phyloP scores from a whole-genome alignment of 176 grass and related monocot genomes.

The Musa beccarii region DNA sequence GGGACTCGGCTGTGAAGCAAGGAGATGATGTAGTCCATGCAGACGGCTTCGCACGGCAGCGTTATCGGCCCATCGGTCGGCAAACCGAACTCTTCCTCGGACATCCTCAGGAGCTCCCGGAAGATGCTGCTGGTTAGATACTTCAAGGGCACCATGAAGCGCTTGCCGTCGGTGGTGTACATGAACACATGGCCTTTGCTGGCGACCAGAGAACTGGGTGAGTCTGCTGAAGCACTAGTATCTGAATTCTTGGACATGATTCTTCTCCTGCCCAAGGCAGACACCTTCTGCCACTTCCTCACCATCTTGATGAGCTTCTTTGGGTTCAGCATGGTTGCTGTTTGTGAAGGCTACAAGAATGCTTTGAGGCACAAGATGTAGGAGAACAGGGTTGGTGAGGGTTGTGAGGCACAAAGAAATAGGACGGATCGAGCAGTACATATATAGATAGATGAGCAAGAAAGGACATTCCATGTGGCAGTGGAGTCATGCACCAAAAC shows the following conservation, averaged over 20 bases:
- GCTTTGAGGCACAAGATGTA: not conserved
- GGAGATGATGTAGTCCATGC: slow-evolving; percentile 28
- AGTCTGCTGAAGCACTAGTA: slow-evolving; percentile 7
- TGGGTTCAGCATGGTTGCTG: slow-evolving; percentile 6
- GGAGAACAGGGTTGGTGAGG: not conserved
- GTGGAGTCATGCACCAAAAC: not conserved
- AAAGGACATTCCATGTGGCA: slow-evolving; percentile 3
- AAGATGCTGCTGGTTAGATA: slow-evolving; percentile 33
- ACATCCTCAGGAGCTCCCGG: slow-evolving; percentile 28
- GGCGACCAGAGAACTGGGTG: not conserved
- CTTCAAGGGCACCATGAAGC: slow-evolving; percentile 34
- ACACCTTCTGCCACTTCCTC: slow-evolving; percentile 32
- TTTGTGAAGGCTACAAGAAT: not conserved
- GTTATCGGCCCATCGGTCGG: slow-evolving; percentile 36
- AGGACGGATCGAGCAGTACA: not conserved
- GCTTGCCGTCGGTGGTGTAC: slow-evolving; percentile 29
- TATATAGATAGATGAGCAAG: not conserved
- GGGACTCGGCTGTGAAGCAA: slow-evolving; percentile 17
- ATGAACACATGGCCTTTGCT: slow-evolving; percentile 41
- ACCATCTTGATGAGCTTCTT: slow-evolving; percentile 36
- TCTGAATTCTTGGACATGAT: slow-evolving; percentile 6
- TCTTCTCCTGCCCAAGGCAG: slow-evolving; percentile 24
- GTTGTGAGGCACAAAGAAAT: not conserved
- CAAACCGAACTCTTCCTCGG: slow-evolving; percentile 39
- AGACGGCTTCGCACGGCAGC: slow-evolving; percentile 29